Conservation (phyloP, 108 stramenopile species). For the Heterococcus sp. region DNA sequence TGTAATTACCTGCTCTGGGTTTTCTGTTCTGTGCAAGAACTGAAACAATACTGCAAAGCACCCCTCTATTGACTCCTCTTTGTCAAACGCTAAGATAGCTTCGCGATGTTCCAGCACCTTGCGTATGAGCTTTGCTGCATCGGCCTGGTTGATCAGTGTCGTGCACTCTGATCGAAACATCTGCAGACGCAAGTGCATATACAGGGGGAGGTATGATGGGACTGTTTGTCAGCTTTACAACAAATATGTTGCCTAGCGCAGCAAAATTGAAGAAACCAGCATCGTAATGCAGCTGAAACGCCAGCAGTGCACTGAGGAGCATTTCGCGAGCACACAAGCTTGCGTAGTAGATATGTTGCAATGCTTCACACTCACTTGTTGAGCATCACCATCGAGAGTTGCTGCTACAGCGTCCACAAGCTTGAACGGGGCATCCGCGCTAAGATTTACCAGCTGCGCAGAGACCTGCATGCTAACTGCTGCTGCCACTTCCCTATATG, state of each 20-base stretch:
- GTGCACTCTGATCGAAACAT: slow-evolving; percentile 5
- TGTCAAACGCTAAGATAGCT: slow-evolving; percentile 11
- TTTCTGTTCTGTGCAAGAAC: slow-evolving; percentile 14
- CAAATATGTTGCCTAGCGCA: too few relatives aligned
- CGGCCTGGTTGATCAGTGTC: slow-evolving; percentile 24
- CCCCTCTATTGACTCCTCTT: slow-evolving; percentile 20
- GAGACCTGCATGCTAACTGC: slow-evolving; percentile 1
- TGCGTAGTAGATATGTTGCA: neutral
- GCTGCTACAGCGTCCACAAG: slow-evolving; percentile 37
- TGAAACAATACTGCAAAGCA: slow-evolving; percentile 35
- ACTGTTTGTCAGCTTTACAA: too few relatives aligned
- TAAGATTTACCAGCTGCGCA: slow-evolving; percentile 30
- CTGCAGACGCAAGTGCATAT: too few relatives aligned
- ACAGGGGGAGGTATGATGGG: too few relatives aligned
- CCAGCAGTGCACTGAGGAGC: neutral
- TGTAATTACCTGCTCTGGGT: slow-evolving; percentile 4
- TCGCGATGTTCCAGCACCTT: slow-evolving; percentile 26
- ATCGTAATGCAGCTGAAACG: neutral
- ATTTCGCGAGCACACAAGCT: neutral
- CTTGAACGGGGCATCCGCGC: slow-evolving; percentile 27
- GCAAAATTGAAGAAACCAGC: neutral
- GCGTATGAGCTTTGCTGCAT: slow-evolving; percentile 40
- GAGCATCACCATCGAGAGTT: neutral
- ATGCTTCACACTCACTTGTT: neutral
- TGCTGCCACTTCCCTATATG: too few relatives aligned